These are phyloP conservation scores for Moniliella sp. DNA, from an alignment of 1,284 basidiomycete genomes.

Conservation along the genomic window DNA sequence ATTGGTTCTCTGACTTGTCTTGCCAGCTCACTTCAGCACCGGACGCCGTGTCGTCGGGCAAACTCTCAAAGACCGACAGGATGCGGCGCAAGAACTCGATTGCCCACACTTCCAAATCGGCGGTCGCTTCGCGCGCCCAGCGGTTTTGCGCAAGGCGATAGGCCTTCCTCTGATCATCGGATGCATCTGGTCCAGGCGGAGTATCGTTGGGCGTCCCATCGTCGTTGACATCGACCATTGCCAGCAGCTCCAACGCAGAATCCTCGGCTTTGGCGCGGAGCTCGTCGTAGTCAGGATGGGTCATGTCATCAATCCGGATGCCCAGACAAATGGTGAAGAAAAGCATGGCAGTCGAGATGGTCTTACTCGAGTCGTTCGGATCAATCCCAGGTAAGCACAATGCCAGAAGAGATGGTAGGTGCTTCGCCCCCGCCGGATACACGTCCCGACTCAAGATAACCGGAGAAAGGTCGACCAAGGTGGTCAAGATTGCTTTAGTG, in stretches of 20 bases:
- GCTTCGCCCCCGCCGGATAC: constrained; percentile 64
- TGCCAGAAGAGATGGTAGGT: constrained; percentile 67
- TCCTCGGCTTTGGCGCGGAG: constrained; percentile 4
- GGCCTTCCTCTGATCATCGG: constrained; percentile 36
- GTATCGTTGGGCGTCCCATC: constrained; percentile 1
- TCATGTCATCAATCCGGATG: constrained; percentile 60
- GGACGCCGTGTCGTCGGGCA: constrained; percentile 63
- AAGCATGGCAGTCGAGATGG: constrained; percentile 52
- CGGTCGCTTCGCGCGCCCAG: constrained; percentile 40
- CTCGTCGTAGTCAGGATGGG: constrained; percentile 24
- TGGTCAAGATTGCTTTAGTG: constrained; percentile 47
- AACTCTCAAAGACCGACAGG: constrained; percentile 65
- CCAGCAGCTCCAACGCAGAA: constrained; percentile 6
- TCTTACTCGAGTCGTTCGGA: constrained; percentile 81
- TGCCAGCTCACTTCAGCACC: constrained; percentile 55
- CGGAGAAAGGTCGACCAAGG: constrained; percentile 57
- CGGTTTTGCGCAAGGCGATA: constrained; percentile 34
- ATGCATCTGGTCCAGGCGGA: not conserved
- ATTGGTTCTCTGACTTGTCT: constrained; percentile 65
- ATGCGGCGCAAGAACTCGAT: constrained; percentile 65
- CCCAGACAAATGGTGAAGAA: constrained; percentile 56
- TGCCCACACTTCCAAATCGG: constrained; percentile 74
- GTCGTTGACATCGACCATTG: not conserved
- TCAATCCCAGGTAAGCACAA: constrained; percentile 77
- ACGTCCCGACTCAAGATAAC: constrained; percentile 56